Evolutionary conservation across 345 rosid genomes (phyloP).

Genomic region (Carallia pectinifolia): DNA sequence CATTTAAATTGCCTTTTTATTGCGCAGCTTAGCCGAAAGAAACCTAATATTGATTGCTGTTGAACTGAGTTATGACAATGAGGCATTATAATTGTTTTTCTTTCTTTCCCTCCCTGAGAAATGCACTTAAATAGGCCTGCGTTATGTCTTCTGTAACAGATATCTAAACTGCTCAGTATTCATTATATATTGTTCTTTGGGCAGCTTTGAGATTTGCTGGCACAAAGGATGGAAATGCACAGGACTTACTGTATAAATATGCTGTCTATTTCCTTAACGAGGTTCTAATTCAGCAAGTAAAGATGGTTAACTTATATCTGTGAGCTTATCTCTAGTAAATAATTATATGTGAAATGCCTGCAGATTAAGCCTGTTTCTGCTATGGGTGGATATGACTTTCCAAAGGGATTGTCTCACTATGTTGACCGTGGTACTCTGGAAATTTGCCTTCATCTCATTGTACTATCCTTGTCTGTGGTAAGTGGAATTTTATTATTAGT

Average conservation of each 20-base stretch:
- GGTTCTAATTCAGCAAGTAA: constrained; percentile 43
- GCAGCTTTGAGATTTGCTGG: constrained; percentile 95
- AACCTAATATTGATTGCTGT: not conserved
- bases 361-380: constrained; percentile 85
- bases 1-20: not conserved
- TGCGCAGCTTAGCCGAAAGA: not conserved
- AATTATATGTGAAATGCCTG: constrained; percentile 21
- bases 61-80: not conserved
- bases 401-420: constrained; percentile 72
- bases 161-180: too few species aligned
- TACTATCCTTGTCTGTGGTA: constrained; percentile 91
- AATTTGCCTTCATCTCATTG: constrained; percentile 81
- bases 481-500: constrained; percentile 7
- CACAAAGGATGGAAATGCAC: constrained; percentile 78
- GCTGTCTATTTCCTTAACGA: constrained; percentile 84
- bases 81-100: too few species aligned
- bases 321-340: constrained; percentile 9
- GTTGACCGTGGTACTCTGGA: constrained; percentile 93
- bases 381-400: constrained; percentile 47
- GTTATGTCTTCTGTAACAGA: too few species aligned
- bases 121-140: too few species aligned
- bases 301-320: constrained; percentile 13
- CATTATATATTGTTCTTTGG: not conserved
- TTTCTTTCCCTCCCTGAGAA: too few species aligned
- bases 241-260: constrained; percentile 76